phyloP scores from a whole-genome alignment of 768 basidiomycete species.

The Podaxis sp. region DNA sequence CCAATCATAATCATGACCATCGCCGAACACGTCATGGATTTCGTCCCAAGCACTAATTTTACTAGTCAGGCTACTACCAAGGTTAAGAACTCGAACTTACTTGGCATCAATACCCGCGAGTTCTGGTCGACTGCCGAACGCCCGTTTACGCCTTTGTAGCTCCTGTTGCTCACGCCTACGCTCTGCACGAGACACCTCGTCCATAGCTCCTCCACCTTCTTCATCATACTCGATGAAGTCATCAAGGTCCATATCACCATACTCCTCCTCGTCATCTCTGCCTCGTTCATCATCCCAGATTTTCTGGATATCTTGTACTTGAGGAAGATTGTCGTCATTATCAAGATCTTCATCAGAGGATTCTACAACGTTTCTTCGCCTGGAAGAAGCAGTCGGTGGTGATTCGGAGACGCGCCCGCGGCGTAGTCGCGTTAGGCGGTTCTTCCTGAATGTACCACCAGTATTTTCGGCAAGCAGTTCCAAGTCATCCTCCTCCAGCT shows the following conservation, averaged over 20 bases:
- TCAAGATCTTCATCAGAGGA: constrained; percentile 80
- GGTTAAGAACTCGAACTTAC: constrained; percentile 40
- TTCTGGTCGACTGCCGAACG: constrained; percentile 61
- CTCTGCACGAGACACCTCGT: constrained; percentile 74
- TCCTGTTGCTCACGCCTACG: constrained; percentile 62
- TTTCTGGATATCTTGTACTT: constrained; percentile 58
- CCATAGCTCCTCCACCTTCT: constrained; percentile 72
- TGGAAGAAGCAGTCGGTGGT: constrained; percentile 57
- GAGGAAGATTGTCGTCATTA: constrained; percentile 45
- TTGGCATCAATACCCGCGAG: constrained; percentile 78
- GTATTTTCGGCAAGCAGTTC: constrained; percentile 88
- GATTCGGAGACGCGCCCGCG: constrained; percentile 72
- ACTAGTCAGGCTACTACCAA: constrained; percentile 13
- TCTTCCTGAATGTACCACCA: constrained; percentile 69
- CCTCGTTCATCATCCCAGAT: constrained; percentile 83
- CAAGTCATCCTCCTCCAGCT: constrained; percentile 90
- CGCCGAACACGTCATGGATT: constrained; percentile 93
- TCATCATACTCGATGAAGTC: constrained; percentile 83
- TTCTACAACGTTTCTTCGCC: constrained; percentile 54
- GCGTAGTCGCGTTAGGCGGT: constrained; percentile 63
- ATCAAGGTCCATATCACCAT: constrained; percentile 68
- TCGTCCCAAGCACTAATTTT: constrained; percentile 85
- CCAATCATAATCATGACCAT: constrained; percentile 96
- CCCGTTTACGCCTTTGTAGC: constrained; percentile 63
- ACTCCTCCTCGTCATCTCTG: constrained; percentile 69